Conservation (phyloP, 495 filamentous ascomycete species). For the Lophiostoma macrostomum region DNA sequence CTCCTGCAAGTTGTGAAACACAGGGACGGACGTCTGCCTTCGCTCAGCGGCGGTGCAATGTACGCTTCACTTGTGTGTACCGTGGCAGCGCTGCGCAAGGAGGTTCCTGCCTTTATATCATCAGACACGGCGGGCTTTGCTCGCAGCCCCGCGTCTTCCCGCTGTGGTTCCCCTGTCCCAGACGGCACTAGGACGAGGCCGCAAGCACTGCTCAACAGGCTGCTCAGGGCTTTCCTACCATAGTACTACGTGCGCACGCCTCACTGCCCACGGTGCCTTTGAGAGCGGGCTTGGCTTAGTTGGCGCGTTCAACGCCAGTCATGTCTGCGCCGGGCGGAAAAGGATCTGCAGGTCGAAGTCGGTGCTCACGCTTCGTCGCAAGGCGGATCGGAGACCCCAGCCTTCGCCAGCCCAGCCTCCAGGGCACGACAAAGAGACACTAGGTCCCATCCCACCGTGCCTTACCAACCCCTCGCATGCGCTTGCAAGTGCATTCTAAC, state of each 20-base stretch:
- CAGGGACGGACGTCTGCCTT: conserved; percentile 13
- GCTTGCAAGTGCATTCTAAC: conserved; percentile 19
- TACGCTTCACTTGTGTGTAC: neutral
- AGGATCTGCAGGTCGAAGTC: conserved; percentile 22
- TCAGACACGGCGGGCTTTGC: neutral
- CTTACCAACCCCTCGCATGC: conserved; percentile 28
- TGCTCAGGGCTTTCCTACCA: neutral
- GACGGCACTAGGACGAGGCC: neutral
- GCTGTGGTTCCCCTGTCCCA: neutral
- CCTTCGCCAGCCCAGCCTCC: conserved; percentile 16
- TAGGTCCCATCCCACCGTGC: neutral
- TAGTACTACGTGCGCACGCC: too few relatives aligned
- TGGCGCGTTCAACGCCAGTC: neutral
- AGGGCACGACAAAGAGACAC: too few relatives aligned
- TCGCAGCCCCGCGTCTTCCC: neutral
- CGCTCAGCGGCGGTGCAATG: conserved; percentile 1
- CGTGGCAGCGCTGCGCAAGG: neutral
- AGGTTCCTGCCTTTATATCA: neutral
- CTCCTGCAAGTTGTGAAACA: conserved; percentile 28
- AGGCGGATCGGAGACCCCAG: conserved; percentile 28
- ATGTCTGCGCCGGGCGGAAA: conserved; percentile 1
- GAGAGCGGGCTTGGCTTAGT: conserved; percentile 4
- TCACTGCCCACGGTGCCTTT: neutral
- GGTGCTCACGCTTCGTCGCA: conserved; percentile 22
- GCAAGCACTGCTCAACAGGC: neutral